Base-by-base conservation (phyloP, 768 basidiomycete species). In the Lentinula detonsa region DNA sequence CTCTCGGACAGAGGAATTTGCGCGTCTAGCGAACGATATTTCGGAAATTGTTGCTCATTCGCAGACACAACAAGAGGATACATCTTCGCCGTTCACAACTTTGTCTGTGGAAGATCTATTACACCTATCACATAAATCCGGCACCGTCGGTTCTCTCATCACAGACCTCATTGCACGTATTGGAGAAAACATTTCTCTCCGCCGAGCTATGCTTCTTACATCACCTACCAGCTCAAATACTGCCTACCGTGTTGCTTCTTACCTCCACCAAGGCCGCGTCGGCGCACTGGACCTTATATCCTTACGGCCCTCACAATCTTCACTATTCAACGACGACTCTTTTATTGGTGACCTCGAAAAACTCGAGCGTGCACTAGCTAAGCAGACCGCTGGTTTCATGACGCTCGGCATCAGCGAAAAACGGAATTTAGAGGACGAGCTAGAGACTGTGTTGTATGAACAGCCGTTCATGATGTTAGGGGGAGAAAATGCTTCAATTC, bases 361-460 rank as follows among this genome's bases (percentile, higher is more conserved):
- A 46, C 76, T 96, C 13, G 85, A 90, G 65, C 85, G 91, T 23
- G 82, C 88, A 2, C 64, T 96, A n/a, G 89, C 88, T 9, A 82
- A 93, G 45, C 95, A 96, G 73, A 87, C 93, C 55, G 85, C 86
- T 21, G 95, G 93, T 2, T 88, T 95, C 68, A 85, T 90, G 31
- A 91, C 91, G 0, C 72, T 73, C 15, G 76, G 75, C 0, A 75
- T 93, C 18, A 72, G 68, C n/a, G 60, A 51, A 1, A 46, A 23
- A 15, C 34, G 31, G 21, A 11, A 45, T 43, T 16, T 15, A 6
- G 70, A 67, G 40, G 66, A 68, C 8, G 68, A 73, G 10, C 67
- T 69, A 4, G 84, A 86, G 59, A 81, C 79, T 2, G 83, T 84
- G 6, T 72, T 93, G 50, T 90, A 90, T 68, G 78, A 81, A 31